phyloP scores from a whole-genome alignment of 1,284 basidiomycete species.

The Trichosporon faecale region DNA sequence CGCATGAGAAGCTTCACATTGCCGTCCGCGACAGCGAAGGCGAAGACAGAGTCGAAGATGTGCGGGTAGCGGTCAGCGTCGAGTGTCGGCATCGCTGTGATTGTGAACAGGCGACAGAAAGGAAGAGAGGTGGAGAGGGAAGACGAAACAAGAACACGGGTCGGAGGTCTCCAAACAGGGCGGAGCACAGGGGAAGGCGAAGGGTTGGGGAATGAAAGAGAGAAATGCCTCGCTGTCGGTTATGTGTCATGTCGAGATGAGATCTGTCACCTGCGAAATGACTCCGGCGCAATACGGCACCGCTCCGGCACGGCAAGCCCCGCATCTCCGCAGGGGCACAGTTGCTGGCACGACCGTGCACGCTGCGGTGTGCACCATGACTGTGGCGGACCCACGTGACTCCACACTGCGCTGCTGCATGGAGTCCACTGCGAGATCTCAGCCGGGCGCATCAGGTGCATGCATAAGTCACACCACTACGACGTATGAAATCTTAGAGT shows the following conservation, averaged over 20 bases:
- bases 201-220: background rate
- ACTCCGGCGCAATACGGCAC: too few relatives aligned
- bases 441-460: too few relatives aligned
- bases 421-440: too few relatives aligned
- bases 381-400: background rate
- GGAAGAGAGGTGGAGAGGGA: background rate
- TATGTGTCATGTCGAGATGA: background rate
- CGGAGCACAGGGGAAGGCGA: background rate
- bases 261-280: too few relatives aligned
- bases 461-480: too few relatives aligned
- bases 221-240: background rate
- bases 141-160: background rate
- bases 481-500: too few relatives aligned
- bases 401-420: too few relatives aligned
- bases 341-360: background rate
- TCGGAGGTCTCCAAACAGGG: background rate
- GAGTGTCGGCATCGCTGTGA: background rate
- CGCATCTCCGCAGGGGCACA: too few relatives aligned
- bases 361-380: background rate
- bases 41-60: background rate
- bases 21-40: background rate
- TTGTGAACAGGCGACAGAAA: background rate
- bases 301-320: background rate
- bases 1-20: background rate
- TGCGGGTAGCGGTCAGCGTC: background rate